Base-by-base conservation (phyloP, 208 protist genomes). In the Acanthamoeba healyi region DNA sequence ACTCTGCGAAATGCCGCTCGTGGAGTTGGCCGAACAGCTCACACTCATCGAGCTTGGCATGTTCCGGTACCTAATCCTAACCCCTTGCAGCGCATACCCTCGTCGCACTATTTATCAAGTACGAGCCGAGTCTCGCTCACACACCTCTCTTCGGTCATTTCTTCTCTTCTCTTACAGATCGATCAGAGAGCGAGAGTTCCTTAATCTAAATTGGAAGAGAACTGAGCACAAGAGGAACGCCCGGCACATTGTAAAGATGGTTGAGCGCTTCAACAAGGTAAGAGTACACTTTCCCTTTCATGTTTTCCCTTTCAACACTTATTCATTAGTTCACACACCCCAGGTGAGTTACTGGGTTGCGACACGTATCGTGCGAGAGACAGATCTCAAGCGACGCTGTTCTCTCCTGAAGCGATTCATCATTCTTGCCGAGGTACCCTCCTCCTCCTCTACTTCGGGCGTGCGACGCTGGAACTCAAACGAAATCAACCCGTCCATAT, bases 211-310 rank as follows among this genome's bases (percentile, higher is more conserved):
- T 36, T 90, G 84, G 84, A 90, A 90, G 84, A 90, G 58, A 36
- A 63, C 84, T 15, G 84, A 90, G n/a, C 49, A 90, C 54, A 90
- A 90, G 84, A 34, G 84, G 36, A 90, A 90, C 38, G 49, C 84
- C n/a, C 49, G 84, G 34, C 84, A 90, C 84, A 70, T 90, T 70
- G 84, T 90, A 70, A 90, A 90, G 61, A 90, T 90, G 84, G 84
- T 90, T 5, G 84, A 90, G 56, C n/a, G 84, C 17, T 90, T 90
- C 56, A 90, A 90, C 56, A 90, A 90, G 84, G 72, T 82, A 29
- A n/a, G 0, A 0, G 0, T 3, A 10, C 70, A 1, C 1, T 32
- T 10, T 56, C 1, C 38, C 7, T 32, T 70, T 24, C 19, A 10
- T n/a, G 4, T 36, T 7, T 70, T 34, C 22, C 12, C 6, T 19